phyloP scores from a whole-genome alignment of 352 stramenopile species.

The Phytophthora melonis region DNA sequence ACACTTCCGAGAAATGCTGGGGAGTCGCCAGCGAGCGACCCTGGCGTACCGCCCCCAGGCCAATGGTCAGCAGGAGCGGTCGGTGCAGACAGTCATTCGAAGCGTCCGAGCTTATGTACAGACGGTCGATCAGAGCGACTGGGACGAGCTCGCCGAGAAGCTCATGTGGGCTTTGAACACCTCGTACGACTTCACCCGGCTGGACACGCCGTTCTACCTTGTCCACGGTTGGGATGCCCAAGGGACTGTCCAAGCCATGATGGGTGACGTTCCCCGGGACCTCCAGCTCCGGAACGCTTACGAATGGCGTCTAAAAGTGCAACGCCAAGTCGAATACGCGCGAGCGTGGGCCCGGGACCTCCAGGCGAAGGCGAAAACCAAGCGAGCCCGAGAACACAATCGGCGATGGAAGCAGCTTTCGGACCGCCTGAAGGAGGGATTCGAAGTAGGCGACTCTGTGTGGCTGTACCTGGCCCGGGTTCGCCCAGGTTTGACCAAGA shows the following conservation, averaged over 20 bases:
- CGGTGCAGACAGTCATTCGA: constrained; percentile 39
- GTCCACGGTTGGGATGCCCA: constrained; percentile 29
- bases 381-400: constrained; percentile 2
- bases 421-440: neutral
- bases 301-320: constrained; percentile 10
- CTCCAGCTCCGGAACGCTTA: constrained; percentile 3
- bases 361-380: constrained; percentile 7
- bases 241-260: constrained; percentile 13
- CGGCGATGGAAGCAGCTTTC: constrained; percentile 1
- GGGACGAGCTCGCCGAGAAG: constrained; percentile 35
- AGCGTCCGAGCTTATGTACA: constrained; percentile 29
- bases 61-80: constrained; percentile 48
- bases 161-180: constrained; percentile 40
- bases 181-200: constrained; percentile 16
- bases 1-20: constrained; percentile 35
- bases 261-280: neutral
- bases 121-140: constrained; percentile 37
- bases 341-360: constrained; percentile 7
- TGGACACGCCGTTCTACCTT: constrained; percentile 27
- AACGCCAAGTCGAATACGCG: constrained; percentile 12
- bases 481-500: constrained; percentile 2
- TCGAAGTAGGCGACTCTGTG: constrained; percentile 1
- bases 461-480: constrained; percentile 16
- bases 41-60: constrained; percentile 42
- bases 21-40: constrained; percentile 29